Evolutionary conservation across 306 rosid genomes (phyloP).

Genomic region (Styphnolobium japonicum): DNA sequence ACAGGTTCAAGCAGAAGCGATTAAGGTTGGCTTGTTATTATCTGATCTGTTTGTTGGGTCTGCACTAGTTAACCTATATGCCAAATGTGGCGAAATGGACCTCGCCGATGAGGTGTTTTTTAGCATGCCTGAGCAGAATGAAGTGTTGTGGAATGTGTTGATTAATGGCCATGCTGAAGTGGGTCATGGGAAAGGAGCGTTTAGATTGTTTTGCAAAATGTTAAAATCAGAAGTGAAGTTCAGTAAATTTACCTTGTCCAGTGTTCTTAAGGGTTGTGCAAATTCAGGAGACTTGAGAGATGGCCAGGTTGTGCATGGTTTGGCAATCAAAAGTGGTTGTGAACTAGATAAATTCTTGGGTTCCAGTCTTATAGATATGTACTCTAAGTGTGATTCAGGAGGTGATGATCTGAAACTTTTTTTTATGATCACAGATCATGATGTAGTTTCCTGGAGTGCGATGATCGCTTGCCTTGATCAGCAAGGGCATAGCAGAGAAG

Average conservation of each 20-base stretch:
- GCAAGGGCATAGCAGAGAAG: constrained; percentile 34
- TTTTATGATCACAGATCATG: constrained; percentile 23
- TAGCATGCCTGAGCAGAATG: constrained; percentile 34
- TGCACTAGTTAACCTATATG: constrained; percentile 40
- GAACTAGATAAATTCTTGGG: constrained; percentile 35
- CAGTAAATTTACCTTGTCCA: constrained; percentile 31
- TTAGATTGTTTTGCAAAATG: constrained; percentile 31
- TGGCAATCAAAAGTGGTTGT: constrained; percentile 37
- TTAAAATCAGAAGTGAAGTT: constrained; percentile 25
- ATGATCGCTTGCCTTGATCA: constrained; percentile 41
- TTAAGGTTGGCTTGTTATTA: constrained; percentile 22
- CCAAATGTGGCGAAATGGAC: constrained; percentile 35
- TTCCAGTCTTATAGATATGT: constrained; percentile 34
- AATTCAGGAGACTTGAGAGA: constrained; percentile 33
- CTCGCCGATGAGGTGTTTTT: constrained; percentile 32
- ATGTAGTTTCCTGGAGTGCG: constrained; percentile 43
- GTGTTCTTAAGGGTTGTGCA: constrained; percentile 39
- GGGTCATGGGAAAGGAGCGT: constrained; percentile 30
- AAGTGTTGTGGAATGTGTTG: constrained; percentile 40
- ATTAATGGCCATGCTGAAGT: constrained; percentile 32
- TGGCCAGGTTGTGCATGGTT: constrained; percentile 31
- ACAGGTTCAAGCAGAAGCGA: constrained; percentile 34
- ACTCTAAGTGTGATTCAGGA: constrained; percentile 25
- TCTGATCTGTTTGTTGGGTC: constrained; percentile 35
- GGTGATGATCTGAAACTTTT: constrained; percentile 33